Percentiles rank a stretch among this genome's conserved stretches.
Conservation (phyloP, 148 eudicot genomes). For the Silene conica region DNA sequence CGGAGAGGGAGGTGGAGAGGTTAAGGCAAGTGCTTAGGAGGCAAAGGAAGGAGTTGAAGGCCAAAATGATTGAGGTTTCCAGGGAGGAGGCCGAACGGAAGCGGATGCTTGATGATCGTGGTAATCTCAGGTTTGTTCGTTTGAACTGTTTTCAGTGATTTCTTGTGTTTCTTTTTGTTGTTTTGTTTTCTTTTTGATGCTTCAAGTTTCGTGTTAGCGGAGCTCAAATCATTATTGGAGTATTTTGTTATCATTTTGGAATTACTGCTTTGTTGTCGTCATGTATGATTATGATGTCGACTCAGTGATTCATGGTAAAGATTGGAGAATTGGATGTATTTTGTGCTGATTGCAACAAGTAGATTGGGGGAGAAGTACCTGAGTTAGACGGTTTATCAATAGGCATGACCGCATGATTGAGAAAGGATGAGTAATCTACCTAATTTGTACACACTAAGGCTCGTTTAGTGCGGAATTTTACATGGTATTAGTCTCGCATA, state of each 20-base stretch:
- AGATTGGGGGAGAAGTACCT: background rate
- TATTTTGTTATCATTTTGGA: background rate
- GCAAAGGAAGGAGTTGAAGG: conserved; percentile 84
- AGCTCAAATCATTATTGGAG: too few relatives aligned
- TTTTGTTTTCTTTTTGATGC: too few relatives aligned
- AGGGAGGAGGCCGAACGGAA: conserved; percentile 89
- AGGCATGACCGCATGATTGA: too few relatives aligned
- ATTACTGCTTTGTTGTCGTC: too few relatives aligned
- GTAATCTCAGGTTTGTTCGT: conserved; percentile 68
- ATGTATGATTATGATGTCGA: background rate
- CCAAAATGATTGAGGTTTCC: conserved; percentile 84
- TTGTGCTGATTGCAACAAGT: background rate
- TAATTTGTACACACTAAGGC: background rate
- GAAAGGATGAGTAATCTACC: background rate
- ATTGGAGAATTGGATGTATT: background rate
- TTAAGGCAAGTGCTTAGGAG: conserved; percentile 78
- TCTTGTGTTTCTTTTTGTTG: too few relatives aligned
- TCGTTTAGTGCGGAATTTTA: background rate
- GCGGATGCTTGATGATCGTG: conserved; percentile 93
- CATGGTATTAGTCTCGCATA: background rate
- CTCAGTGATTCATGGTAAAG: background rate
- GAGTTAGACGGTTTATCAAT: too few relatives aligned
- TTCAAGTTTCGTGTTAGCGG: too few relatives aligned
- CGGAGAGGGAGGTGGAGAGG: conserved; percentile 95
- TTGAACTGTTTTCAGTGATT: too few relatives aligned